These are phyloP conservation scores for Tinospora cordifolia DNA, from an alignment of 164 flowering plant species.

Conservation along the genomic window DNA sequence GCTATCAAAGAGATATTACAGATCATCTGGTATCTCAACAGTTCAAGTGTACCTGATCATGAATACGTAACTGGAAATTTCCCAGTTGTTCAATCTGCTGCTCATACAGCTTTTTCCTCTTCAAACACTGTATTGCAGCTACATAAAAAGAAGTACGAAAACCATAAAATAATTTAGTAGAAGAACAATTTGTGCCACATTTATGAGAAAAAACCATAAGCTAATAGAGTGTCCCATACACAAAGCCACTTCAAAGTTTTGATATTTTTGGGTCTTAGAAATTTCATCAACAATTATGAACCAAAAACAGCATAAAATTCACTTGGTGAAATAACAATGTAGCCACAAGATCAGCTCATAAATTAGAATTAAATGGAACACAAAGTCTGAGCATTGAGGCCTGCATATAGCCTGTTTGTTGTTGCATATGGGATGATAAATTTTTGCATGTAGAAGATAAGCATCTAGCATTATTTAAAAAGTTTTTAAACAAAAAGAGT, in stretches of 20 bases:
- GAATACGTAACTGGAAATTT: constrained; percentile 39
- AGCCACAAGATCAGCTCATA: not conserved
- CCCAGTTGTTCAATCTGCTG: constrained; percentile 41
- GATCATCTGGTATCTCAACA: not conserved
- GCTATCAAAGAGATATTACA: not conserved
- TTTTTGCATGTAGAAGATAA: not conserved
- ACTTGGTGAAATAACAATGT: not conserved
- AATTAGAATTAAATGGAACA: not conserved
- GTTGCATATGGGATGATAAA: too few relatives aligned
- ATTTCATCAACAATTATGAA: not conserved
- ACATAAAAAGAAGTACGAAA: constrained; percentile 6
- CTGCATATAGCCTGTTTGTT: not conserved
- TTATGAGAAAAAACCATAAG: not conserved
- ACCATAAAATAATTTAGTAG: not conserved
- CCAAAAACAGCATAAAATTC: not conserved
- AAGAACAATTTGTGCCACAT: not conserved
- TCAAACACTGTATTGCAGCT: constrained; percentile 42
- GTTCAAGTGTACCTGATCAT: constrained; percentile 29
- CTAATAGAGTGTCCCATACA: not conserved
- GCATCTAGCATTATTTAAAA: not conserved
- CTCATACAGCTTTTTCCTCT: constrained; percentile 37
- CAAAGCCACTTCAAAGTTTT: not conserved
- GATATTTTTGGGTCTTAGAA: not conserved
- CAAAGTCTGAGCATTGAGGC: not conserved
- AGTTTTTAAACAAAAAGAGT: not conserved